These are phyloP conservation scores for Sordaria brevicollis DNA, from an alignment of 495 filamentous ascomycete species.

Conservation along the genomic window DNA sequence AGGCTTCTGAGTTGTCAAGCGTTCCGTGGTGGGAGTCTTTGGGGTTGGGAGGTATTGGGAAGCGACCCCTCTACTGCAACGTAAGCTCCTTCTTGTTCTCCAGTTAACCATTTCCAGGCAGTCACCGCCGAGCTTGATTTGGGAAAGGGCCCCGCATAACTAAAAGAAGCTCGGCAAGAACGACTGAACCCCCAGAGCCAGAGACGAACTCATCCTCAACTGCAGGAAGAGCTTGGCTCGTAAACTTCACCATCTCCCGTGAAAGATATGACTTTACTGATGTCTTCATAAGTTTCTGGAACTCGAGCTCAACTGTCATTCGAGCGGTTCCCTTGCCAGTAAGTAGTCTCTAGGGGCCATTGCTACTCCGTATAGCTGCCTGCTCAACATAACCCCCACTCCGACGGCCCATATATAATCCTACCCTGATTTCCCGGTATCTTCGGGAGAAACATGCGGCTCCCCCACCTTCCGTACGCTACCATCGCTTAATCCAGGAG, in stretches of 20 bases:
- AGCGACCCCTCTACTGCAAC: neutral
- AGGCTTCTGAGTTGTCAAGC: neutral
- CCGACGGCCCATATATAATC: neutral
- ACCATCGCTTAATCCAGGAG: neutral
- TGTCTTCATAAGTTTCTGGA: neutral
- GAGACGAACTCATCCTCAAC: neutral
- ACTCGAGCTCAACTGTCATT: neutral
- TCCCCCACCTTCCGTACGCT: conserved; percentile 2
- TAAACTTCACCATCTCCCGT: neutral
- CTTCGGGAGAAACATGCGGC: neutral
- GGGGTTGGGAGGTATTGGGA: neutral
- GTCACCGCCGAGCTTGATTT: neutral
- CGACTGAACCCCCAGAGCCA: neutral
- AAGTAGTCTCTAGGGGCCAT: neutral
- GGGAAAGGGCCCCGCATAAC: neutral
- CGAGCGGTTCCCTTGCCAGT: neutral
- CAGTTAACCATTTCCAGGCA: neutral
- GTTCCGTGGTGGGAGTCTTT: neutral
- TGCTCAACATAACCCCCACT: neutral
- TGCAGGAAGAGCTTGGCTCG: neutral
- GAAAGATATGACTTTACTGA: neutral
- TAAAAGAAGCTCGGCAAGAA: neutral
- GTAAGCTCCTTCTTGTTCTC: neutral
- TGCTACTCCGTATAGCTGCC: neutral
- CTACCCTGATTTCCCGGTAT: neutral